These are phyloP conservation scores for Gracilariopsis chorda DNA, from an alignment of 23 red algal genomes.

Conservation along the genomic window DNA sequence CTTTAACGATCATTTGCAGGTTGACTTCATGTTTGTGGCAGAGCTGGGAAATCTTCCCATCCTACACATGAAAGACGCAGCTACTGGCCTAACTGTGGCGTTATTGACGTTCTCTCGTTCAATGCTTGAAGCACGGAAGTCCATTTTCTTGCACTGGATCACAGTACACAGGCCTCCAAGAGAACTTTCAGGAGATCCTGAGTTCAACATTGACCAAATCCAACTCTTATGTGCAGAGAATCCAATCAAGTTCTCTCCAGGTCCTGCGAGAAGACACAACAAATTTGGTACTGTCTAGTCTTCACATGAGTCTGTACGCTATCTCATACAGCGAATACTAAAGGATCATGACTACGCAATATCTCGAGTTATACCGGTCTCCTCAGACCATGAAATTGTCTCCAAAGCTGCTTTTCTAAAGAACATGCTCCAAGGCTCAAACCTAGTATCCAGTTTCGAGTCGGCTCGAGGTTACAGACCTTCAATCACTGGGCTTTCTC, in stretches of 20 bases:
- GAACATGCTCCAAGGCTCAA: conserved; percentile 10
- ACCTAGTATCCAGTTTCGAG: conserved; percentile 16
- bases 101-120: neutral
- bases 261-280: conserved; percentile 15
- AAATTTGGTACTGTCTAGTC: conserved; percentile 20
- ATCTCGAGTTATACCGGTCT: neutral
- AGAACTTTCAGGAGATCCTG: neutral
- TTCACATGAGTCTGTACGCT: neutral
- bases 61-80: conserved; percentile 17
- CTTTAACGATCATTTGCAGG: conserved; percentile 38
- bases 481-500: neutral
- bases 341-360: neutral
- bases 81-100: neutral
- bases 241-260: neutral
- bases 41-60: neutral
- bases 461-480: conserved; percentile 13
- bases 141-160: neutral
- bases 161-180: neutral
- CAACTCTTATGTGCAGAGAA: neutral
- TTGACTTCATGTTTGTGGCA: conserved; percentile 13
- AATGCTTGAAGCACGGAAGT: neutral
- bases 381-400: neutral
- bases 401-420: neutral
- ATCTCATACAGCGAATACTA: neutral
- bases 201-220: neutral